A percentile compares a stretch with the other conserved stretches of the same genome.
phyloP scores from a whole-genome alignment of 257 asterid genomes.

The Ajuga chamaepitys region DNA sequence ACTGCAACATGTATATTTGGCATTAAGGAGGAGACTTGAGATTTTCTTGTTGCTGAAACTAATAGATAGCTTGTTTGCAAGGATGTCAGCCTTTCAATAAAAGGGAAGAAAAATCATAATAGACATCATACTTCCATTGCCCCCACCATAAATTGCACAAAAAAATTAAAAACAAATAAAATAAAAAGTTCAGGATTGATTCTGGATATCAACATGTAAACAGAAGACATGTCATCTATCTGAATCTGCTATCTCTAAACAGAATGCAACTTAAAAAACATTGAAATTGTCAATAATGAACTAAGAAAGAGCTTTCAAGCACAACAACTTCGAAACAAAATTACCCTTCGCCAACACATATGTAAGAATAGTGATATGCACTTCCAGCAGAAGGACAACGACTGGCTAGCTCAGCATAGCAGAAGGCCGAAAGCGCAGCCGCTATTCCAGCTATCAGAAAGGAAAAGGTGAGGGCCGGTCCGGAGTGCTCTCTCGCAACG shows the following conservation, averaged over 20 bases:
- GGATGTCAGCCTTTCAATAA: background rate
- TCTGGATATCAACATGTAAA: background rate
- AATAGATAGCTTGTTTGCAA: background rate
- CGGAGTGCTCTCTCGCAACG: slow-evolving; percentile 95
- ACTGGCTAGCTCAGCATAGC: slow-evolving; percentile 91
- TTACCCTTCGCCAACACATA: slow-evolving; percentile 95
- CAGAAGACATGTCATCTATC: background rate
- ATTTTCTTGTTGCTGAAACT: background rate
- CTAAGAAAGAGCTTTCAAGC: background rate
- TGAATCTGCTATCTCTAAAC: background rate
- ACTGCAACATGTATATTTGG: background rate
- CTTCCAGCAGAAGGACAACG: slow-evolving; percentile 99
- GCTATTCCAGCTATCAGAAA: slow-evolving; percentile 93
- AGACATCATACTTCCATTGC: background rate
- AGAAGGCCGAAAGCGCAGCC: slow-evolving; percentile 94
- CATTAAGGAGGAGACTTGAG: background rate
- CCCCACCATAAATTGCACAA: too few species aligned
- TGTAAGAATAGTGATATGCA: slow-evolving; percentile 95
- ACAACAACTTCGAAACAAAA: background rate
- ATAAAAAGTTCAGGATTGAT: too few species aligned
- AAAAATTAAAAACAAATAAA: too few species aligned
- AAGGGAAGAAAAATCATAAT: background rate
- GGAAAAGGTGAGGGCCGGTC: slow-evolving; percentile 86
- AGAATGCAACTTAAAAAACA: background rate
- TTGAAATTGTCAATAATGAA: background rate